Percentiles rank a stretch among this genome's conserved stretches.
Evolutionary conservation across 805 yeast species (phyloP).

Genomic region (Yamadazyma ubonensis): DNA sequence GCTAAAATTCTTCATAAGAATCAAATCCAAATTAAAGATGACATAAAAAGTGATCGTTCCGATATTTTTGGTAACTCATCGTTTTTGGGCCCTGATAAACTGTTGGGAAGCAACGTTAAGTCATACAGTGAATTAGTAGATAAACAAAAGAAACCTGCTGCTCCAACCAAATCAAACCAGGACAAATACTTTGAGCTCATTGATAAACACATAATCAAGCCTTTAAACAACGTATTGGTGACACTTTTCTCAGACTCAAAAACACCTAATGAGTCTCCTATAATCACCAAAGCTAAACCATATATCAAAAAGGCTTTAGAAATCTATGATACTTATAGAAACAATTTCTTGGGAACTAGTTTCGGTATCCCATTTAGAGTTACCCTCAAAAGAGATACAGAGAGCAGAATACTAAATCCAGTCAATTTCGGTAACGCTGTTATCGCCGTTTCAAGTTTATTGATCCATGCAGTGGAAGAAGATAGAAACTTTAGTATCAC

Average conservation of each 20-base stretch:
- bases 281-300: slow-evolving; percentile 14
- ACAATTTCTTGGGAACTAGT: slow-evolving; percentile 29
- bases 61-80: slow-evolving; percentile 41
- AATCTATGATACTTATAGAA: slow-evolving; percentile 17
- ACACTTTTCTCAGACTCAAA: slow-evolving; percentile 2
- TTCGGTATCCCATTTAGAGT: slow-evolving; percentile 37
- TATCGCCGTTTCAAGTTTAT: slow-evolving; percentile 56
- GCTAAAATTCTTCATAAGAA: slow-evolving; percentile 25
- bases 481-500: slow-evolving; percentile 57
- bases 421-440: slow-evolving; percentile 61
- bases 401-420: slow-evolving; percentile 59
- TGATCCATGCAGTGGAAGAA: slow-evolving; percentile 61
- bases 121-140: slow-evolving; percentile 13
- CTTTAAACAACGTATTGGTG: slow-evolving; percentile 6
- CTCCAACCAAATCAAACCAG: slow-evolving; percentile 6
- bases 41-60: slow-evolving; percentile 11
- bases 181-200: slow-evolving; percentile 9
- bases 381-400: slow-evolving; percentile 53
- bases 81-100: slow-evolving; percentile 6
- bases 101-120: slow-evolving; percentile 3
- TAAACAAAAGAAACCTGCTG: slow-evolving; percentile 1
- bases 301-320: slow-evolving; percentile 5
- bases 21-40: slow-evolving; percentile 21
- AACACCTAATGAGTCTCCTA: slow-evolving; percentile 2
- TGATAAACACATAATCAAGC: slow-evolving; percentile 7